phyloP scores from a whole-genome alignment of 495 filamentous ascomycete species.

The Neurospora sp. region DNA sequence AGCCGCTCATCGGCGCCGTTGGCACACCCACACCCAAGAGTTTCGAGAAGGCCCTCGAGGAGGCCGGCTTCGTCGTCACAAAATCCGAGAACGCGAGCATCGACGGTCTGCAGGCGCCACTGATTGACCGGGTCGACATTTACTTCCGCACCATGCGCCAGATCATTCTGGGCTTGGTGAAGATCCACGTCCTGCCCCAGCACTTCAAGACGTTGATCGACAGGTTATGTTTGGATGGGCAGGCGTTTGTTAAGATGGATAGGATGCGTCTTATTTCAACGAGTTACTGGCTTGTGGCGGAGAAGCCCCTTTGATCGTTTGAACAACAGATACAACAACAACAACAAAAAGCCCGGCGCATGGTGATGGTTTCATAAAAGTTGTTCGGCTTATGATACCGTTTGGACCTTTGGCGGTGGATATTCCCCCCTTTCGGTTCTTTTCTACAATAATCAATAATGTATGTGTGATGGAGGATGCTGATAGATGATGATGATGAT shows the following conservation, averaged over 20 bases:
- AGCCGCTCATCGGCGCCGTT: conserved; percentile 54
- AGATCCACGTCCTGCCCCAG: conserved; percentile 39
- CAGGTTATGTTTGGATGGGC: conserved; percentile 48
- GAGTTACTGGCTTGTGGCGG: conserved; percentile 51
- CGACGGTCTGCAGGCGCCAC: conserved; percentile 46
- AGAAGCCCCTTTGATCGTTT: conserved; percentile 34
- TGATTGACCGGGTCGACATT: conserved; percentile 51
- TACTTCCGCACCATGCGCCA: conserved; percentile 50
- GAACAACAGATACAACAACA: not conserved
- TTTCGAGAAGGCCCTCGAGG: conserved; percentile 40
- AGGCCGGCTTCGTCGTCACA: conserved; percentile 41
- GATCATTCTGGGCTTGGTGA: conserved; percentile 44
- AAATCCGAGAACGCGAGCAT: conserved; percentile 49
- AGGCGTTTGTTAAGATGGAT: conserved; percentile 56
- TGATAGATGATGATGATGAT: not conserved
- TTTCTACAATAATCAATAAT: not conserved
- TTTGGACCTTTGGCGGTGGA: not conserved
- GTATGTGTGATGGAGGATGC: not conserved
- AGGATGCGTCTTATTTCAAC: conserved; percentile 49
- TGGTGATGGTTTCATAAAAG: not conserved
- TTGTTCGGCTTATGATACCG: not conserved
- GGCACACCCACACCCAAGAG: conserved; percentile 49
- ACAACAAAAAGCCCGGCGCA: not conserved
- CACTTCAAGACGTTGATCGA: conserved; percentile 57
- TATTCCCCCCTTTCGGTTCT: not conserved